Evolutionary conservation across 805 yeast species (phyloP).

Genomic region (Candida hungchunana): DNA sequence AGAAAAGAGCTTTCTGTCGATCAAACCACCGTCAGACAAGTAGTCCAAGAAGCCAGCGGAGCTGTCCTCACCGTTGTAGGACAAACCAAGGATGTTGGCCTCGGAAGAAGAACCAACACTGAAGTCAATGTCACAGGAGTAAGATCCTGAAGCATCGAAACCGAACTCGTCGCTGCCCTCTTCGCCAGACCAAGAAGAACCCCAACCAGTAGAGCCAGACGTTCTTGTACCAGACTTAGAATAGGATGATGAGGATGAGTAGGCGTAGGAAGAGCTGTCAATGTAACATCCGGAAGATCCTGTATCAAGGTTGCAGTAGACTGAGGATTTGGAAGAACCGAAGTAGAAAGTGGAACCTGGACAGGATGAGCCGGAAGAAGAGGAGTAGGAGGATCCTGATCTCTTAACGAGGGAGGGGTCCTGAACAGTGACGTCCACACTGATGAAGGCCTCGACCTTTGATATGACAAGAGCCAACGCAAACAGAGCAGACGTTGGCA

Average conservation of each 20-base stretch:
- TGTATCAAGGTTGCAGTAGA: conserved; percentile 11
- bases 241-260: conserved; percentile 3
- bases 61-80: conserved; percentile 6
- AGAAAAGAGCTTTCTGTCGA: conserved; percentile 14
- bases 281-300: conserved; percentile 6
- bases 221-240: neutral
- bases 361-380: conserved; percentile 3
- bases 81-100: conserved; percentile 14
- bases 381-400: conserved; percentile 1
- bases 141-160: conserved; percentile 8
- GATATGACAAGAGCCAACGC: conserved; percentile 5
- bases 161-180: conserved; percentile 9
- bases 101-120: conserved; percentile 8
- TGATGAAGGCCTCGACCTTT: conserved; percentile 10
- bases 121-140: conserved; percentile 10
- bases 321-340: conserved; percentile 9
- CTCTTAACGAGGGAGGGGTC: conserved; percentile 5
- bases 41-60: conserved; percentile 11
- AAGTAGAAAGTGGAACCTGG: conserved; percentile 12
- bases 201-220: conserved; percentile 10
- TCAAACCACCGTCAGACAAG: conserved; percentile 6
- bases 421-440: conserved; percentile 6
- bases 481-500: conserved; percentile 5
- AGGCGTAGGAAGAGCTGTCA: conserved; percentile 3
- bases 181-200: conserved; percentile 9